Evolutionary conservation across 2,329 filamentous ascomycete species (phyloP), one percentile per base, ranked within the genome.

Genomic region (Achaetomium macrosporum): DNA sequence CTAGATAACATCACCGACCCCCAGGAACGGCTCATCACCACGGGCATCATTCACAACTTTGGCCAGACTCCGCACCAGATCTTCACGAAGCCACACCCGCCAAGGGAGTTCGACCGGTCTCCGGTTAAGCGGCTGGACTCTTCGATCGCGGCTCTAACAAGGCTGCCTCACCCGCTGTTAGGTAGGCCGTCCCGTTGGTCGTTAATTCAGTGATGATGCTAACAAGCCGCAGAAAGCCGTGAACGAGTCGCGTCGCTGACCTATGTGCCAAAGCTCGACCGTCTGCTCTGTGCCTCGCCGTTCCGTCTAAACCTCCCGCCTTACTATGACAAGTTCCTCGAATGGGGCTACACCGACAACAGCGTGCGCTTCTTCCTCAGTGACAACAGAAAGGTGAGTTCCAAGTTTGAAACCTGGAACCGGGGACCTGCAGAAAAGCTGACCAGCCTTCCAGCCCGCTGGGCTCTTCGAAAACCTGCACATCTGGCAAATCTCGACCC

Each of bases 41-140:
- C 96, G 50, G 90, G 90, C 33, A 95, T 96, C 61, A 97, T 99
- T 62, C 92, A 99, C 70, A 97, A 97, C 63, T 99, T 99, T 68
- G 93, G 93, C 0, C 93, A 99, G 68, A 99, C 95, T 1, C 93
- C 95, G 1, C 88, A 95, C 62, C 95, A 99, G 67, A 87, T 97
- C 15, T 99, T 97, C 67, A 81, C 83, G 42, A 85, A 86, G 54
- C 77, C 87, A 12, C 93, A 99, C 68, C 84, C 87, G 3, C 72
- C 80, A n/a, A 81, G 86, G 13, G 90, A 95, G 59, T 79, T 87
- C 51, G 71, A 78, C 5, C 75, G 81, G 19, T 80, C 83, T 50
- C 83, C 82, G 5, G 73, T 79, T 3, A 82, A 81, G 52, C 81
- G 89, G 51, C 75, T 99, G 0, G 92, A 99, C 67, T 87, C 82